Conservation (phyloP, 192 early-diverging fungal species). For the Geosiphon pyriformis region DNA sequence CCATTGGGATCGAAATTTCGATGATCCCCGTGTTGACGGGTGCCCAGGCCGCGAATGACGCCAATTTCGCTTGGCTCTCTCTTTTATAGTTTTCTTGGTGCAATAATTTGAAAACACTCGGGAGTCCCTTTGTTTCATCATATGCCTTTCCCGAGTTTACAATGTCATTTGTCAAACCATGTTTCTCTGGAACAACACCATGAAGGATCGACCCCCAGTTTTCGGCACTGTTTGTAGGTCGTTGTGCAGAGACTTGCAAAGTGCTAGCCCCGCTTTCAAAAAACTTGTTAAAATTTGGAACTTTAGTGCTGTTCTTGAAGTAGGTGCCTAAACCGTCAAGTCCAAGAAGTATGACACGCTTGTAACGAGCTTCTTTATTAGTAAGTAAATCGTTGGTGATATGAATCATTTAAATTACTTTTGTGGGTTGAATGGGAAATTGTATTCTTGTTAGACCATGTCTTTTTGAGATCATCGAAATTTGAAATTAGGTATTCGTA, state of each 20-base stretch:
- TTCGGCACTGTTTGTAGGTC: constrained; percentile 2
- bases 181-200: constrained; percentile 9
- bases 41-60: constrained; percentile 3
- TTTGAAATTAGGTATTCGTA: too few relatives aligned
- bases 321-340: neutral
- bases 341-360: constrained; percentile 1
- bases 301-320: neutral
- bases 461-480: too few relatives aligned
- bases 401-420: constrained; percentile 7
- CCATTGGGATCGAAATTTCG: neutral
- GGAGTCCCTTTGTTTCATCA: neutral
- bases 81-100: too few relatives aligned
- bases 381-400: neutral
- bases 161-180: constrained; percentile 14
- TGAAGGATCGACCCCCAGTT: constrained; percentile 21
- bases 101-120: neutral
- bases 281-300: neutral
- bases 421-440: too few relatives aligned
- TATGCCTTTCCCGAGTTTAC: neutral
- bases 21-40: constrained; percentile 1
- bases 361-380: neutral
- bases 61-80: neutral
- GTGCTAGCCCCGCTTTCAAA: neutral
- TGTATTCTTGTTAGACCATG: too few relatives aligned
- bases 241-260: neutral